Base-by-base conservation (phyloP, 352 stramenopile species). In the Phytophthora aleatoria region DNA sequence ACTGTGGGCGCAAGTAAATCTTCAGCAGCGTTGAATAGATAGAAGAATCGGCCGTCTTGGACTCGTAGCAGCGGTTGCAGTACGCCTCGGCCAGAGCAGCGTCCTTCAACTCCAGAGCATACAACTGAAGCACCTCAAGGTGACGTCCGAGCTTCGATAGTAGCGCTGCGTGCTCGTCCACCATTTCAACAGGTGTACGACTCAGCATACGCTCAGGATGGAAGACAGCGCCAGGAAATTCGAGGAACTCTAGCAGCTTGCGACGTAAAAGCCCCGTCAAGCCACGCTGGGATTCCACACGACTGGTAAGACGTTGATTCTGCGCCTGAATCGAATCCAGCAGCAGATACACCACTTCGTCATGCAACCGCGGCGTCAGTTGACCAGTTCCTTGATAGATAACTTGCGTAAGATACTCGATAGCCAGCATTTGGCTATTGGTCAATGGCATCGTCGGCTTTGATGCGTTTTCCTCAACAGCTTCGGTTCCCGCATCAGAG, bases 171-270 rank as follows among this genome's bases (percentile, higher is more conserved):
- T 86, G 87, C 45, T 95, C 87, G 39, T 93, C 83, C 13, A 95
- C 70, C 85, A 95, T 93, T 43, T 92, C 82, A 26, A 67, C 36
- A 1, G 83, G 83, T 11, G 79, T 92, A 16, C 85, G 82, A 44
- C 77, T 94, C 3, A 95, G 71, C 74, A 95, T 90, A 8, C 87
- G 82, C 55, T 94, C 87, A 3, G 87, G 87, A 49, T 94, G 87
- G 57, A 90, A 93, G 13, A 69, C 59, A 20, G 81, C 75, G 8
- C 53, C 43, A 16, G 75, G 68, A 15, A 72, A 84, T 45, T 90
- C 81, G 4, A 95, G 69, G 55, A 94, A 94, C 49, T 68, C 43
- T 6, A 93, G 67, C 44, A 95, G 56, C 6, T 90, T 92, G 10
- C 72, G 69, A 3, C 87, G 81, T 26, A 95, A 59, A 10, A 76